Base-by-base conservation (phyloP, 495 filamentous ascomycete species). In the Viridothelium virens region DNA sequence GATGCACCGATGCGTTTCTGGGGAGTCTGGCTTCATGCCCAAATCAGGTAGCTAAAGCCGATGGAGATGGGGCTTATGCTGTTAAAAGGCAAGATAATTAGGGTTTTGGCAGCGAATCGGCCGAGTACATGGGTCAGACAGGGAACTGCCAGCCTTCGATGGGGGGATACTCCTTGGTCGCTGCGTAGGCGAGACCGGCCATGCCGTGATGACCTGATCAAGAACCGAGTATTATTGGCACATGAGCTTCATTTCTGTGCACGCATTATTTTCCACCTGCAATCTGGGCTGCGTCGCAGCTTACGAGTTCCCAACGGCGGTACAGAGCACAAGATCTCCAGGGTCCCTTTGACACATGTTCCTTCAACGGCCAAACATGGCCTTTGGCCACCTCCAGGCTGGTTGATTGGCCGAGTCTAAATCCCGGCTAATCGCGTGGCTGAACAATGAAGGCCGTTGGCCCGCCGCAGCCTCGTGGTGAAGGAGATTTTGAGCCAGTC, bases 351-450 rank as follows among this genome's bases (percentile, higher is more conserved):
- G 14, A 7, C 7, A 44, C 41, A 44, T 14, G 41, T 44, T 44
- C 41, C 41, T 44, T 44, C 41, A 44, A 44, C 14, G 41, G 25
- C 25, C 25, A 25, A 25, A 25, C 25, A 25, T 25, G 25, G 25
- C 25, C 25, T 25, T 25, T 1, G 25, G 25, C 25, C 25, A 25
- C 25, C 25, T 0, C 25, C 25, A 25, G 25, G 25, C 25, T 25
- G 25, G 25, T 18, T 59, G 53, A 59, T 59, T 36, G 53, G 53
- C 18, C 3, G 10, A 36, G 36, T 59, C 31, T 7, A 34, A 31
- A 59, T 59, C 53, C 53, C 18, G 53, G 53, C 53, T 59, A 34
- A 59, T 59, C 53, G 53, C 53, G 53, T 59, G 53, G 53, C 53
- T 59, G 3, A 36, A 59, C 25, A 36, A 7, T 34, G 53, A 10